A percentile compares a stretch with the other conserved stretches of the same genome.
phyloP scores from a whole-genome alignment of 768 basidiomycete species.

The Leccinum boreale region DNA sequence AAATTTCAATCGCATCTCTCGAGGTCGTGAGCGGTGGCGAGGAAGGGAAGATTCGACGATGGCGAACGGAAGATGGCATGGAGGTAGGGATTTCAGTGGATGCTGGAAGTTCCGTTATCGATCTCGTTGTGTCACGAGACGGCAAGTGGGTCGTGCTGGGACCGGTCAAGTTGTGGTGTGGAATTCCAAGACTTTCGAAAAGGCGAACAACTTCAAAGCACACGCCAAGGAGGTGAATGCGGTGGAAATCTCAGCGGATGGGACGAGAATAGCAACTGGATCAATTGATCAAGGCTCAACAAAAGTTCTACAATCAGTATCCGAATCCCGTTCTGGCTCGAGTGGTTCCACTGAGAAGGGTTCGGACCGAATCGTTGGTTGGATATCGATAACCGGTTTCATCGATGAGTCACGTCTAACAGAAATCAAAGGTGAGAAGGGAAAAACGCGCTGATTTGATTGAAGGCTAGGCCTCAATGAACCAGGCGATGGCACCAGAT shows the following conservation, averaged over 20 bases:
- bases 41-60: not conserved
- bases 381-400: not conserved
- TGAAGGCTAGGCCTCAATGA: slow-evolving; percentile 7
- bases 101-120: not conserved
- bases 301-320: no score
- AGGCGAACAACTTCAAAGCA: not conserved
- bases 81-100: not conserved
- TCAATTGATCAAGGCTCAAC: no score
- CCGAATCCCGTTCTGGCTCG: no score
- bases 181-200: not conserved
- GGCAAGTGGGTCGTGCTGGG: not conserved
- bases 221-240: not conserved
- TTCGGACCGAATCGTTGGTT: no score
- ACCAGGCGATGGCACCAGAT: slow-evolving; percentile 11
- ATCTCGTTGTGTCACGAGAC: not conserved
- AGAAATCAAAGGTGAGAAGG: not conserved
- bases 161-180: not conserved
- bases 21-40: not conserved
- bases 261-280: not conserved
- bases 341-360: no score
- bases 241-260: not conserved
- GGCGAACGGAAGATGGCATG: not conserved
- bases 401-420: not conserved
- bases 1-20: not conserved
- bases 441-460: not conserved